Evolutionary conservation across 2,329 filamentous ascomycete species (phyloP).

Genomic region (Thelonectria rubi): DNA sequence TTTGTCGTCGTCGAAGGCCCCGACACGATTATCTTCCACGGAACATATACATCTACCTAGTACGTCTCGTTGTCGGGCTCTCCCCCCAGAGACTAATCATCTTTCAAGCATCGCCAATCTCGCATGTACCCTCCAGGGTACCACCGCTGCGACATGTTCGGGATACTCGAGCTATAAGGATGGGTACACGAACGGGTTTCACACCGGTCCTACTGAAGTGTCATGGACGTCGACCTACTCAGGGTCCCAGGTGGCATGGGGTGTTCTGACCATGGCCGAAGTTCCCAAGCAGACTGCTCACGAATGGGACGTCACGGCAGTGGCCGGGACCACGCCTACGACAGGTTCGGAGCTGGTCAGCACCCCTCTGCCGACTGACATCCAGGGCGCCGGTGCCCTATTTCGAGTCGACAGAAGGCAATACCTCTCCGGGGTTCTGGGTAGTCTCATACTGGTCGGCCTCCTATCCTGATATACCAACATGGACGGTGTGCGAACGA

Average conservation of each 20-base stretch:
- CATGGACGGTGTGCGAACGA: constrained; percentile 3
- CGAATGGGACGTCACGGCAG: constrained; percentile 37
- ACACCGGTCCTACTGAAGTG: constrained; percentile 55
- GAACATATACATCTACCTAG: constrained; percentile 55
- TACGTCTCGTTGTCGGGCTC: constrained; percentile 37
- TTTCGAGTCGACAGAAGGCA: neutral
- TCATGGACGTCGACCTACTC: constrained; percentile 57
- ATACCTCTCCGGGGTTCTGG: constrained; percentile 13
- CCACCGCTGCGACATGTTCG: constrained; percentile 57
- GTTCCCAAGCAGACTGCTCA: constrained; percentile 47
- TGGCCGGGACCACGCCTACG: constrained; percentile 30
- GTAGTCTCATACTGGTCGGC: constrained; percentile 12
- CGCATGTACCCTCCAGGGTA: constrained; percentile 53
- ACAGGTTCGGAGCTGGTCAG: constrained; percentile 27
- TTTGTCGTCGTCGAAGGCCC: constrained; percentile 59
- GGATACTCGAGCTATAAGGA: constrained; percentile 57
- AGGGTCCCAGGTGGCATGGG: constrained; percentile 55
- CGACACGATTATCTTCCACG: constrained; percentile 54
- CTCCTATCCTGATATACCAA: constrained; percentile 16
- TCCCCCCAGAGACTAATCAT: constrained; percentile 13
- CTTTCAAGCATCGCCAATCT: constrained; percentile 53
- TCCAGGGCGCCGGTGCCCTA: constrained; percentile 15
- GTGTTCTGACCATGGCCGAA: constrained; percentile 53
- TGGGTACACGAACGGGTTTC: constrained; percentile 49
- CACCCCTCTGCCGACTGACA: constrained; percentile 29